Base-by-base conservation (phyloP, 2,329 filamentous ascomycete species). In the Basipetospora chlamydospora region DNA sequence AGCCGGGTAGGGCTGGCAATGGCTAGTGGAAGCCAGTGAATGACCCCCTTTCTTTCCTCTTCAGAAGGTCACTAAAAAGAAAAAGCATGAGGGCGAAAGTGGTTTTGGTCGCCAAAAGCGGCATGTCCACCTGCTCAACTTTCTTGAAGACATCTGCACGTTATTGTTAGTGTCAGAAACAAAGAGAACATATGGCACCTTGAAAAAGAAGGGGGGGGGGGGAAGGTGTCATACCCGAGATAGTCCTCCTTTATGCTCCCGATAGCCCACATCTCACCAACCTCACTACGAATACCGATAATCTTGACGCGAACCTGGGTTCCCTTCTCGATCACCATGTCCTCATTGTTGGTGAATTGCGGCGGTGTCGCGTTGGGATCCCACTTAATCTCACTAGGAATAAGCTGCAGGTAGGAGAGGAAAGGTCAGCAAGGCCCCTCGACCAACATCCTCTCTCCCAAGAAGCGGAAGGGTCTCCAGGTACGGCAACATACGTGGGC, bases 321-420 rank as follows among this genome's bases (percentile, higher is more conserved):
- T 33, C 86, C 85, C 41, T 86, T 85, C 60, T 96, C 87, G 50
- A 98, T 93, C 25, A 86, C 79, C 46, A 87, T 84, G 46, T 94
- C 90, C 43, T 83, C 85, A 50, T 94, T 88, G 57, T 98, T 88
- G 26, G 87, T 94, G 58, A 86, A 98, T 51, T 93, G 85, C 3
- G 88, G 86, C n/a, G 90, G 90, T 26, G 88, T 94, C 35, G 88
- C 87, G 49, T 94, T 94, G 32, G 85, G 81, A 53, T 95, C 88
- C 67, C 84, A 96, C 59, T 85, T 90, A 59, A 95, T 85, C 44
- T 92, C 84, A 45, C 73, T 72, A 1, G 90, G 87, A 48, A 98
- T 95, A 62, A 90, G 76, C 84, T 92, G 54, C 40, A 47, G 35
- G 18, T 32, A 41, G 11, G 13, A 21, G 3, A 39, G 6, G 13